Conservation (phyloP, 768 basidiomycete species). For the Phylloporus scabripes region DNA sequence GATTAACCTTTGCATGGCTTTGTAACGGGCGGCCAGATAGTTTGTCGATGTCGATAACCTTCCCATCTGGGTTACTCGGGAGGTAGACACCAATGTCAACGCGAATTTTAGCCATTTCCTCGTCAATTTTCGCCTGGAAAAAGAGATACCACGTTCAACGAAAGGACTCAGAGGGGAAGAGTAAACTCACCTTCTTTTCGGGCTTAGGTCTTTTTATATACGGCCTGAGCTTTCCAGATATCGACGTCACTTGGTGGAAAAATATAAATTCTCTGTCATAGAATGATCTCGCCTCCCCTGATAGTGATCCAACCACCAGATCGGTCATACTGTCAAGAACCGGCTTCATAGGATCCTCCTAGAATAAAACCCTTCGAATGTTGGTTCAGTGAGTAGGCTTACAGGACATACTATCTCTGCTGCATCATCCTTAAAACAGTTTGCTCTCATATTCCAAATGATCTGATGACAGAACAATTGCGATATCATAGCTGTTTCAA, state of each 20-base stretch:
- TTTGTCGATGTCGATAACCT: slow-evolving; percentile 95
- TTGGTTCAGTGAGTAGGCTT: background rate
- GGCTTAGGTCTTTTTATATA: slow-evolving; percentile 92
- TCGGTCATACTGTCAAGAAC: slow-evolving; percentile 83
- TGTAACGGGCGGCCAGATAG: slow-evolving; percentile 94
- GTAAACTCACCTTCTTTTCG: slow-evolving; percentile 78
- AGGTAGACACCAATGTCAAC: slow-evolving; percentile 96
- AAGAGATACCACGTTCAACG: slow-evolving; percentile 1
- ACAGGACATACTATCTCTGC: slow-evolving; percentile 64
- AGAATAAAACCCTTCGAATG: slow-evolving; percentile 6
- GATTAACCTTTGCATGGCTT: slow-evolving; percentile 86
- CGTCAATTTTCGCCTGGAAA: slow-evolving; percentile 90
- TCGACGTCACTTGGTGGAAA: slow-evolving; percentile 95
- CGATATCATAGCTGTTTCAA: slow-evolving; percentile 95
- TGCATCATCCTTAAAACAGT: slow-evolving; percentile 88
- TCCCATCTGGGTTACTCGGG: slow-evolving; percentile 95
- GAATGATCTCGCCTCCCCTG: slow-evolving; percentile 82
- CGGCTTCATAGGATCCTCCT: slow-evolving; percentile 97
- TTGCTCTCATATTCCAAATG: slow-evolving; percentile 99
- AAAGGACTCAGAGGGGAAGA: background rate
- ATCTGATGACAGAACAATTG: slow-evolving; percentile 99
- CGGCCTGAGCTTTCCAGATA: slow-evolving; percentile 95
- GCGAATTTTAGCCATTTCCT: slow-evolving; percentile 95
- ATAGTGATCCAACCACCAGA: slow-evolving; percentile 75
- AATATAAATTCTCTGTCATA: slow-evolving; percentile 95